phyloP scores from a whole-genome alignment of 768 basidiomycete species.

The Pleurotus giganteus region DNA sequence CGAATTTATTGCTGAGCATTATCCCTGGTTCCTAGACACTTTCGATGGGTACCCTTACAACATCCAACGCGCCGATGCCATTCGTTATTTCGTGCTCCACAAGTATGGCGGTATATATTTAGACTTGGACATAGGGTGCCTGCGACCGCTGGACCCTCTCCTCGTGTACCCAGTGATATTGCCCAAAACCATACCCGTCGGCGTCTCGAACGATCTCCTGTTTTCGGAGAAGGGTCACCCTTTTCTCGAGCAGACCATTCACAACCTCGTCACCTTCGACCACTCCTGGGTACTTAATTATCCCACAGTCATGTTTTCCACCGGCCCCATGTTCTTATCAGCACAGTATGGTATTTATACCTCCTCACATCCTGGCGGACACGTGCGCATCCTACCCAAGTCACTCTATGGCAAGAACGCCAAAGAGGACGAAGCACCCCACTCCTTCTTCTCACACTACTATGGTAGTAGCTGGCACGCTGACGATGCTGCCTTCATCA shows the following conservation, averaged over 20 bases:
- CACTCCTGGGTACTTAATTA: slow-evolving; percentile 95
- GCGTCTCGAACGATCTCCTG: slow-evolving; percentile 97
- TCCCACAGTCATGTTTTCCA: slow-evolving; percentile 99
- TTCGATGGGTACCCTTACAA: slow-evolving; percentile 90
- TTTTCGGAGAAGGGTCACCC: slow-evolving; percentile 83
- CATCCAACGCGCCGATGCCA: slow-evolving; percentile 95
- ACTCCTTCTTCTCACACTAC: slow-evolving; percentile 95
- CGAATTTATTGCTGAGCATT: slow-evolving; percentile 84
- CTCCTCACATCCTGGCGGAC: slow-evolving; percentile 62
- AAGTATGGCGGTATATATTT: slow-evolving; percentile 95
- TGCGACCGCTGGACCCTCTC: slow-evolving; percentile 82
- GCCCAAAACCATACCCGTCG: slow-evolving; percentile 95
- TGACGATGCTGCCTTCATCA: slow-evolving; percentile 96
- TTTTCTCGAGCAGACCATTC: slow-evolving; percentile 90
- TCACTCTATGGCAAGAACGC: slow-evolving; percentile 98
- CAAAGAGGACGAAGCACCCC: slow-evolving; percentile 73
- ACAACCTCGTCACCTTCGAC: slow-evolving; percentile 88
- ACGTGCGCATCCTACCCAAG: slow-evolving; percentile 92
- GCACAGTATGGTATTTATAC: slow-evolving; percentile 89
- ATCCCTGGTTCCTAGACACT: slow-evolving; percentile 91
- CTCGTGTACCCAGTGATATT: slow-evolving; percentile 85
- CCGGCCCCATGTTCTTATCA: slow-evolving; percentile 98
- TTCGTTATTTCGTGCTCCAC: slow-evolving; percentile 97
- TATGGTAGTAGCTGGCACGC: slow-evolving; percentile 99
- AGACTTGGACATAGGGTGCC: slow-evolving; percentile 95